Conservation (phyloP, 1,284 basidiomycete species). For the Austroboletus niveus region DNA sequence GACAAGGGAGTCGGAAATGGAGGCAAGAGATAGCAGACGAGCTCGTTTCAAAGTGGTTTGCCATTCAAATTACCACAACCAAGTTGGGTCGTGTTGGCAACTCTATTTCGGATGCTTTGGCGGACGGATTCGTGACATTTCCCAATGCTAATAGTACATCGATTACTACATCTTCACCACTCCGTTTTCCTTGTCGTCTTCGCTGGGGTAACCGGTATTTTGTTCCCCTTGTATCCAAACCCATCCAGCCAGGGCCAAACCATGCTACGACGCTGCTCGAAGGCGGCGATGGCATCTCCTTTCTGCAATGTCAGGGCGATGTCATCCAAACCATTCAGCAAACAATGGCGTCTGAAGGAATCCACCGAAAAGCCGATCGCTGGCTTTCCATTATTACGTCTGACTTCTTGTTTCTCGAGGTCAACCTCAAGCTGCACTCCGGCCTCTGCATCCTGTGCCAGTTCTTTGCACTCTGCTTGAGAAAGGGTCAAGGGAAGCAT, state of each 20-base stretch:
- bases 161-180: conserved; percentile 52
- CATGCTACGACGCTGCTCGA: conserved; percentile 75
- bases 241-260: conserved; percentile 95
- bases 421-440: conserved; percentile 87
- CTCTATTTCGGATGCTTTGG: conserved; percentile 13
- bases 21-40: neutral
- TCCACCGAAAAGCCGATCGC: conserved; percentile 79
- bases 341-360: conserved; percentile 86
- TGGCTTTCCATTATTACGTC: conserved; percentile 72
- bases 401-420: conserved; percentile 83
- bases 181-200: conserved; percentile 62
- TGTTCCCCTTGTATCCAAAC: conserved; percentile 80
- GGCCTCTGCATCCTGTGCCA: conserved; percentile 80
- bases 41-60: conserved; percentile 3
- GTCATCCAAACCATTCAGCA: conserved; percentile 93
- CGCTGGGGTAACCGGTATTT: conserved; percentile 56
- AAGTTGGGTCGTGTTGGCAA: conserved; percentile 7
- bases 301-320: conserved; percentile 89
- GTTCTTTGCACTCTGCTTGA: conserved; percentile 70
- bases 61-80: conserved; percentile 8
- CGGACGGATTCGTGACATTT: conserved; percentile 5
- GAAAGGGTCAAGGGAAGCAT: conserved; percentile 86
- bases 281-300: conserved; percentile 63
- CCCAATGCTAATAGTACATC: conserved; percentile 1
- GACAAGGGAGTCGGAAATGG: neutral